Evolutionary conservation across 768 basidiomycete genomes (phyloP), one percentile per base, ranked within the genome.

Genomic region (Coprinopsis sp.): DNA sequence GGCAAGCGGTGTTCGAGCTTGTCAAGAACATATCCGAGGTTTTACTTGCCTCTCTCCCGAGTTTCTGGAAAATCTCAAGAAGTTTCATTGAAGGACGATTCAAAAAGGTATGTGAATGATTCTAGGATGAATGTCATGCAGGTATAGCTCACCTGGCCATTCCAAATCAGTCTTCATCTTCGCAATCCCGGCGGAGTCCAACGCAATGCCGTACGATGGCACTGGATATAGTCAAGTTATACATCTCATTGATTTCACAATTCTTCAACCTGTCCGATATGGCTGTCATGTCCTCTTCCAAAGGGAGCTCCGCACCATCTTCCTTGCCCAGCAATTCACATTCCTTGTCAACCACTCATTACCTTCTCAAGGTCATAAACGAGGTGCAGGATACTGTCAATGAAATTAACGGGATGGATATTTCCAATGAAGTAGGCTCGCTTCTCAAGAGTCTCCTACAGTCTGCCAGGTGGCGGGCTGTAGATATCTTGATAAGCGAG

Each of bases 51-150:
- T 78, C 86, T 1, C 75, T 99, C 19, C 93, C 95, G 12, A 90
- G 79, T 56, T 97, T 97, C 67, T 95, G 92, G 91, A 87, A 83
- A 60, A 88, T 99, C 38, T 84, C 89, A 2, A 89, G 81, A 63
- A 82, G 79, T 19, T 95, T 93, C 59, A 82, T 94, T 68, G 93
- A 96, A 33, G 95, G 96, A 4, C 92, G 89, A 63, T 93, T 88
- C 62, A 86, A 82, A 63, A 91, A 84, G 77, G 93, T 93, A 44
- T 46, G 67, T 59, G 41, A 27, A 22, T n/a, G 8, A 24, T 31
- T 28, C 37, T 39, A 23, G 41, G 37, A 24, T 44, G 30, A 41
- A 34, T 34, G 44, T 37, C 34, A 19, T 44, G 31, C 19, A 30
- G 40, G 38, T 46, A 40, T 38, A 42, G 30, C 23, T 40, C 47